These are phyloP conservation scores for Posidonia oceanica DNA, from an alignment of 116 monocot genomes.

Conservation along the genomic window DNA sequence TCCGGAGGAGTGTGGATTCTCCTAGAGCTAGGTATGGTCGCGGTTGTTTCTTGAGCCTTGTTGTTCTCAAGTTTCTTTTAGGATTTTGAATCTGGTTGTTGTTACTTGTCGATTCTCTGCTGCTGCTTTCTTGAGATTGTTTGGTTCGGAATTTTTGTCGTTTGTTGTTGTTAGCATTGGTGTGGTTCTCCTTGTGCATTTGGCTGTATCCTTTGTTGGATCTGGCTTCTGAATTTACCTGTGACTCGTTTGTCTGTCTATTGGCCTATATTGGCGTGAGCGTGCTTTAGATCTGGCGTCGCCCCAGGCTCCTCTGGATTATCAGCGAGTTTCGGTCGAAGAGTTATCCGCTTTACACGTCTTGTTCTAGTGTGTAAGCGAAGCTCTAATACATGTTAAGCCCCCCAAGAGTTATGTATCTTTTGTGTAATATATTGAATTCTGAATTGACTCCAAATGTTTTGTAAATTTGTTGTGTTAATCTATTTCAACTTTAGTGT, in stretches of 20 bases:
- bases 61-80: not conserved
- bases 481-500: no score
- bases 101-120: not conserved
- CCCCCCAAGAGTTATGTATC: no score
- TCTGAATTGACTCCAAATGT: no score
- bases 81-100: no score
- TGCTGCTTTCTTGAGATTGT: not conserved
- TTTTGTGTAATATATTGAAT: no score
- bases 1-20: not conserved
- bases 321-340: no score
- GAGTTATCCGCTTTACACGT: no score
- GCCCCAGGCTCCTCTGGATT: not conserved
- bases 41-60: not conserved
- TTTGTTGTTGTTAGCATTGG: no score
- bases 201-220: not conserved
- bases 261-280: not conserved
- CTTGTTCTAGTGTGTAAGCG: no score
- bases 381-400: no score
- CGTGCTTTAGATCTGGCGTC: not conserved
- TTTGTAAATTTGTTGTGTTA: no score
- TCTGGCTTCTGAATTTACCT: not conserved
- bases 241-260: not conserved
- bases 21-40: not conserved
- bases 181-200: no score
- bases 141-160: not conserved